Conservation (phyloP, 306 rosid species). For the Parietaria judaica region DNA sequence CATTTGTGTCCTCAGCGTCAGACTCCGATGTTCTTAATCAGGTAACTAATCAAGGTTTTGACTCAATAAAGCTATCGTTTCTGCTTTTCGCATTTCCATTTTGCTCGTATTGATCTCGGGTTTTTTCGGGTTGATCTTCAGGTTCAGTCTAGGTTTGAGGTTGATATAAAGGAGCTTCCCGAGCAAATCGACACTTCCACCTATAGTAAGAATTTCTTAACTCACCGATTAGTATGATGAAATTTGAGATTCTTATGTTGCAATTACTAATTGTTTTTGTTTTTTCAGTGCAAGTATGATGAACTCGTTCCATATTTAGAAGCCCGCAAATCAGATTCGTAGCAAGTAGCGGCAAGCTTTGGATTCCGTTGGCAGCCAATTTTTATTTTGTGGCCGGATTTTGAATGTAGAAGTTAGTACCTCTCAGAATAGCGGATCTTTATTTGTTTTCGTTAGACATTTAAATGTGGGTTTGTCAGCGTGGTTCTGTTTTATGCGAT, state of each 20-base stretch:
- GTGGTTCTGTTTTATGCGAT: no score
- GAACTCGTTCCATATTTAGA: neutral
- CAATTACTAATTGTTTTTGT: neutral
- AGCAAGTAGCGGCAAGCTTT: neutral
- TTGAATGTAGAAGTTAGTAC: neutral
- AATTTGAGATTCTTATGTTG: neutral
- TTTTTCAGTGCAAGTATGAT: conserved; percentile 25
- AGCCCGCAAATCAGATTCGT: neutral
- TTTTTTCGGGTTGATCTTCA: conserved; percentile 20
- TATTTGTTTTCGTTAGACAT: neutral
- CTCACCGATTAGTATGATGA: no score
- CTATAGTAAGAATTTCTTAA: conserved; percentile 40
- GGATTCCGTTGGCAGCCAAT: conserved; percentile 6
- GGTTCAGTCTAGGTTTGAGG: conserved; percentile 80
- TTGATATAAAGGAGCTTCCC: conserved; percentile 72
- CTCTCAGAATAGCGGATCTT: neutral
- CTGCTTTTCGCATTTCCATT: neutral
- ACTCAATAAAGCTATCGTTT: neutral
- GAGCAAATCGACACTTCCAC: conserved; percentile 80
- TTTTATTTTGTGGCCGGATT: neutral
- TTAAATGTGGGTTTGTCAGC: no score
- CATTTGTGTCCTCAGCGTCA: conserved; percentile 62
- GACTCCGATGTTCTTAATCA: conserved; percentile 70
- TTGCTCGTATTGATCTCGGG: neutral
- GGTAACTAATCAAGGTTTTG: conserved; percentile 17